Conservation (phyloP, 352 stramenopile species). For the Lagenidium giganteum region DNA sequence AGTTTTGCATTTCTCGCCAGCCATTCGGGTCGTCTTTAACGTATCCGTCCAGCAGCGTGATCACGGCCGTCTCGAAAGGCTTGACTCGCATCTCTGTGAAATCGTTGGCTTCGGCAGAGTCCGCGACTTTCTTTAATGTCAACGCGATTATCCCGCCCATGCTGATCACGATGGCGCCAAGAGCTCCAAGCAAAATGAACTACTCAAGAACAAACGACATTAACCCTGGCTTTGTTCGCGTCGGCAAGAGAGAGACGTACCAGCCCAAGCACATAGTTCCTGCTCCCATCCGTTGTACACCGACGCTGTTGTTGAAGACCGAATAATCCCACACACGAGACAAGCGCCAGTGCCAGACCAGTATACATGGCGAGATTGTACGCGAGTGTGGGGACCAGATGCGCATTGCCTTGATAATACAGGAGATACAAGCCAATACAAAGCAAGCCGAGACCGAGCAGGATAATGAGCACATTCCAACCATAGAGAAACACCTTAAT, state of each 20-base stretch:
- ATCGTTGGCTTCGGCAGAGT: conserved; percentile 22
- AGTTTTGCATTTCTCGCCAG: conserved; percentile 43
- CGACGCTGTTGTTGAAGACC: conserved; percentile 45
- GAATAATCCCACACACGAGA: conserved; percentile 36
- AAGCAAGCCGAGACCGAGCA: conserved; percentile 38
- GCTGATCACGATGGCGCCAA: conserved; percentile 35
- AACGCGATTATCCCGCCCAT: conserved; percentile 42
- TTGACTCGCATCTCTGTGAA: conserved; percentile 28
- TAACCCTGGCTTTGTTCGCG: conserved; percentile 1
- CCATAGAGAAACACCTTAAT: conserved; percentile 46
- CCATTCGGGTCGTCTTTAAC: conserved; percentile 11
- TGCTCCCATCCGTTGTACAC: conserved; percentile 40
- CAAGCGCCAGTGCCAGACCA: conserved; percentile 31
- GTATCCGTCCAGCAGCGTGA: conserved; percentile 34
- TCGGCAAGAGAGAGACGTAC: conserved; percentile 16
- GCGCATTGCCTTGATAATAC: conserved; percentile 54
- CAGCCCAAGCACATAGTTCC: conserved; percentile 54
- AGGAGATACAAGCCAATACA: conserved; percentile 54
- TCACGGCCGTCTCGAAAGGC: conserved; percentile 38
- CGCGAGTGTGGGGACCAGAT: conserved; percentile 36
- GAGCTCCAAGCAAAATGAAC: conserved; percentile 40
- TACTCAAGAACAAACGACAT: conserved; percentile 11
- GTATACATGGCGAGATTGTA: conserved; percentile 53
- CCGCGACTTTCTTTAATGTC: conserved; percentile 31
- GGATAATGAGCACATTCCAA: conserved; percentile 45